phyloP scores from a whole-genome alignment of 148 eudicot species.

The Vaccinium darrowii region DNA sequence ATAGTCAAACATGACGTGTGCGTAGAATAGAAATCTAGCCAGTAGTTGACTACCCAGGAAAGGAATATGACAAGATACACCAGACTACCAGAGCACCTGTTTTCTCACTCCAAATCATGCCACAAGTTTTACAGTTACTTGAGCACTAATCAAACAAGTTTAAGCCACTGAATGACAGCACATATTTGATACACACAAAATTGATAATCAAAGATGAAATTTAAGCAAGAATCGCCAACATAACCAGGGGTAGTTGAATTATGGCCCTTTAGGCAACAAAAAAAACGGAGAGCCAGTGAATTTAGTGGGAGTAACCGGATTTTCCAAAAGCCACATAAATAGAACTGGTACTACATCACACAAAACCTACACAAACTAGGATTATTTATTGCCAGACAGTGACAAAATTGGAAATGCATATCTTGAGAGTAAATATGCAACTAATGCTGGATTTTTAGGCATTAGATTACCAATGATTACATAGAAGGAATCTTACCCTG shows the following conservation, averaged over 20 bases:
- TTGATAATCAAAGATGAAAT: not conserved
- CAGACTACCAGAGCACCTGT: not conserved
- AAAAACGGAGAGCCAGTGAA: not conserved
- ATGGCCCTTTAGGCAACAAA: not conserved
- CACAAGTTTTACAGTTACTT: not conserved
- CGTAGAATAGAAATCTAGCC: not conserved
- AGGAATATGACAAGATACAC: not conserved
- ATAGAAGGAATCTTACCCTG: conserved; percentile 55
- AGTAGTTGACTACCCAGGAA: not conserved
- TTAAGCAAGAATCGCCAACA: not conserved
- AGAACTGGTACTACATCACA: not conserved
- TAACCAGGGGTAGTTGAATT: not conserved
- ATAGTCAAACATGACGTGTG: not conserved
- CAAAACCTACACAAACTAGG: not conserved
- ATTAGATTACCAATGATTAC: not conserved
- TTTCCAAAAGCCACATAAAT: not conserved
- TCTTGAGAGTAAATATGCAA: not conserved
- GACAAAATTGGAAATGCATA: not conserved
- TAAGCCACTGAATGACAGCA: not conserved
- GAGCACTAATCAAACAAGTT: not conserved
- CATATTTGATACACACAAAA: not conserved
- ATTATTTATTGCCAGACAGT: not conserved
- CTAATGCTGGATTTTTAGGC: not conserved
- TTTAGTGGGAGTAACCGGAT: not conserved
- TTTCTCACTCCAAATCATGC: not conserved